Conservation (phyloP, 139 green algal genomes). For the Pedinophyceae sp. region DNA sequence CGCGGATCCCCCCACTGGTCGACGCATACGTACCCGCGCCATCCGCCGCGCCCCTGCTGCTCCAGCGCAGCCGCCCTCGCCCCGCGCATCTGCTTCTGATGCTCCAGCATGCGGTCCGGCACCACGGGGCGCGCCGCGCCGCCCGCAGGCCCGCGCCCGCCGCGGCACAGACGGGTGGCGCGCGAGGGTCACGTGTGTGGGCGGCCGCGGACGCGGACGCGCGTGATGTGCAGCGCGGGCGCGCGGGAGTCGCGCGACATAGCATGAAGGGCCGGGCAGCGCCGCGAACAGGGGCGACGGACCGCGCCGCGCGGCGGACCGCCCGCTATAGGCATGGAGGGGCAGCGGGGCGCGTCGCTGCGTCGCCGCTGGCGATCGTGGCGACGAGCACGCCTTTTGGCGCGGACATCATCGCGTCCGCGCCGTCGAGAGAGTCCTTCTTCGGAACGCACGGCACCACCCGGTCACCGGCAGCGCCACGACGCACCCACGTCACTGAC, state of each 20-base stretch:
- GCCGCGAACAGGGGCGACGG: too few species aligned
- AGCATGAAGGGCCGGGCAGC: not conserved
- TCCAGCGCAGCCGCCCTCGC: not conserved
- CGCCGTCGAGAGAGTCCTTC: constrained; percentile 72
- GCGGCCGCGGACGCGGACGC: too few species aligned
- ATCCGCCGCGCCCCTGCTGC: not conserved
- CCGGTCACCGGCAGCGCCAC: constrained; percentile 85
- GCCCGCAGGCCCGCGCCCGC: constrained; percentile 88
- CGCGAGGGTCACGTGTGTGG: not conserved
- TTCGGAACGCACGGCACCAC: constrained; percentile 74
- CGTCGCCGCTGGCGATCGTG: constrained; percentile 78
- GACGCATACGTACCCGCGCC: too few species aligned
- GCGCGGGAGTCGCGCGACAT: not conserved
- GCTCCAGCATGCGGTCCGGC: constrained; percentile 40
- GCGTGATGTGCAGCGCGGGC: too few species aligned
- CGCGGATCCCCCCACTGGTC: too few species aligned
- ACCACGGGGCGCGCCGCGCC: constrained; percentile 40
- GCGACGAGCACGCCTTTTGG: constrained; percentile 85
- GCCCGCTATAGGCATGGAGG: too few species aligned
- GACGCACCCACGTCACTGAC: constrained; percentile 92
- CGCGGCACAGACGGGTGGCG: constrained; percentile 11
- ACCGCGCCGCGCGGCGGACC: too few species aligned
- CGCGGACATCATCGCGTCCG: constrained; percentile 91
- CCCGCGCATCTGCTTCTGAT: constrained; percentile 37
- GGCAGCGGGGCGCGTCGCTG: not conserved